Base-by-base conservation (phyloP, 116 monocot species). In the Zostera marina region DNA sequence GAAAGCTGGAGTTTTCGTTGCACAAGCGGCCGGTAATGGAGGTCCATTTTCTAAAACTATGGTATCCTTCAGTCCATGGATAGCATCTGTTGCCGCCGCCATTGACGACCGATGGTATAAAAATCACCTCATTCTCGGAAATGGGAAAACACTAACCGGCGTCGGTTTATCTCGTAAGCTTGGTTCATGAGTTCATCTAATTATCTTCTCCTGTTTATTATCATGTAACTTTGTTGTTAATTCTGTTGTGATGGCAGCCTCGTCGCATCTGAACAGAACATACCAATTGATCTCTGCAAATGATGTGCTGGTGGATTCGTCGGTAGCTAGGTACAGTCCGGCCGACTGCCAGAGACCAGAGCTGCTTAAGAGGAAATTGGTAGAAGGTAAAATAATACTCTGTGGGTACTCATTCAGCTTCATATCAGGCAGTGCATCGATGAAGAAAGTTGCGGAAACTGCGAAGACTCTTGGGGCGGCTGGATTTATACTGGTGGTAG, bases 361-460 rank as follows among this genome's bases (percentile, higher is more conserved):
- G 56, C 65, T 94, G 41, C 72, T 94, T 52, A 81, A 94, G 67
- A 94, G 67, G 75, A 77, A 70, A 39, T 68, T 66, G 62, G 75
- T 94, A 61, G 74, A 75, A 45, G 94, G 88, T 22, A 88, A 76
- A 9, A 88, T 94, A 60, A 74, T 94, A 55, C 67, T 94, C 22
- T 94, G 94, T 70, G 94, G 94, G 1, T 94, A 88, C 64, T 94
- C 94, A 39, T 94, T 88, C 69, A 94, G 77, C 68, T 94, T 84
- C 62, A 66, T 94, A 66, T 88, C 88, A 11, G 94, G 94, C 15
- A 88, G 72, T 44, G 88, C 94, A 71, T 94, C 94, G 14, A 77
- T 94, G 63, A 88, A 79, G 60, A 94, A 79, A 58, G 88, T 84
- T n/a, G 81, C 79, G 59, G 67, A 94, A 53, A 94, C 94, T 24